Conservation (phyloP, 495 filamentous ascomycete species). For the Neurospora tetrasperma region DNA sequence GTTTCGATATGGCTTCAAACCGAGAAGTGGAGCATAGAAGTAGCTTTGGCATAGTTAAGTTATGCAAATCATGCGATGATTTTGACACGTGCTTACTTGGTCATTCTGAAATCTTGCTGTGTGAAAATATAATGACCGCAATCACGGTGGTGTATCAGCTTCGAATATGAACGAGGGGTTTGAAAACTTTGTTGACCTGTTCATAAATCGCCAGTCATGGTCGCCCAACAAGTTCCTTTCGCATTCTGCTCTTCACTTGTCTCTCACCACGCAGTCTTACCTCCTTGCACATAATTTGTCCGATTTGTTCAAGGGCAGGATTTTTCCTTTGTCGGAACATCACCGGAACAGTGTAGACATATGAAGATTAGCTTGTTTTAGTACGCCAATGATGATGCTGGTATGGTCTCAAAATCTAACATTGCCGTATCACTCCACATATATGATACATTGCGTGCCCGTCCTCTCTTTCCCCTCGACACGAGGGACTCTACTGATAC, state of each 20-base stretch:
- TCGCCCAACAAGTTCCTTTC: neutral
- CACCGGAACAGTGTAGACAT: neutral
- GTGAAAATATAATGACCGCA: neutral
- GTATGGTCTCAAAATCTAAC: neutral
- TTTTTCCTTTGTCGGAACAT: neutral
- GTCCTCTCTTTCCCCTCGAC: neutral
- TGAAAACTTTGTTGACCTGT: neutral
- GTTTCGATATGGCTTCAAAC: neutral
- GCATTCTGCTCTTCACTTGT: neutral
- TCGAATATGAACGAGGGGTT: neutral
- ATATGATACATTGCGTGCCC: neutral
- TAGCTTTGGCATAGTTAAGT: neutral
- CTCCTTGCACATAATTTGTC: neutral
- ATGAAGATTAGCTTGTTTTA: neutral
- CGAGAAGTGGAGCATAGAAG: neutral
- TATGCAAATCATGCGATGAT: neutral
- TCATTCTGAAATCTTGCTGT: too few species aligned
- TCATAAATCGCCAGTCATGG: neutral
- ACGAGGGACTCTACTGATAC: neutral
- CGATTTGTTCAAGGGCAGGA: neutral
- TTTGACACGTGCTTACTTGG: neutral
- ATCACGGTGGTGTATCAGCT: neutral
- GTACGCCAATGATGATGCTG: neutral
- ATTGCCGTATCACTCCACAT: neutral
- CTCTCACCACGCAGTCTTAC: neutral